phyloP scores from a whole-genome alignment of 257 asterid genomes.

The Vinca minor region DNA sequence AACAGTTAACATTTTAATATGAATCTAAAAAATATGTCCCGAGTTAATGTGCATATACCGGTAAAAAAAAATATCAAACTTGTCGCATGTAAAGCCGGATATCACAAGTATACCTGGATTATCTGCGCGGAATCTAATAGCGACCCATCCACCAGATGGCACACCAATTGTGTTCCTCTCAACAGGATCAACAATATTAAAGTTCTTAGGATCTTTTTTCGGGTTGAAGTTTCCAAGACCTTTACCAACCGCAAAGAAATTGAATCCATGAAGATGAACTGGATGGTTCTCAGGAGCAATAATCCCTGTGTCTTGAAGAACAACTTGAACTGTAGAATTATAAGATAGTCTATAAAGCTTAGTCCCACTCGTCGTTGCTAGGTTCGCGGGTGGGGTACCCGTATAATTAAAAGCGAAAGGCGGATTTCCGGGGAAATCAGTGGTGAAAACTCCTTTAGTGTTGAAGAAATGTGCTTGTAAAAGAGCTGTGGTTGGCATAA shows the following conservation, averaged over 20 bases:
- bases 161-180: slow-evolving; percentile 91
- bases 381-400: slow-evolving; percentile 37
- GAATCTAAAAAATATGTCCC: no score
- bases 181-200: slow-evolving; percentile 79
- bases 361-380: slow-evolving; percentile 54
- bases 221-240: slow-evolving; percentile 73
- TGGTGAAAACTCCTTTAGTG: slow-evolving; percentile 58
- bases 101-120: slow-evolving; percentile 59
- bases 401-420: slow-evolving; percentile 50
- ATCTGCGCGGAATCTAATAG: slow-evolving; percentile 76
- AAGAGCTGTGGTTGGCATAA: slow-evolving; percentile 70
- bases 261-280: slow-evolving; percentile 81
- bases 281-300: slow-evolving; percentile 84
- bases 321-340: slow-evolving; percentile 64
- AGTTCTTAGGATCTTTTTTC: slow-evolving; percentile 45
- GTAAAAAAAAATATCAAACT: no score
- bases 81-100: no score
- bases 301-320: slow-evolving; percentile 77
- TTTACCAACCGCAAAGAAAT: slow-evolving; percentile 66
- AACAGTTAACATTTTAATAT: no score
- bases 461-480: slow-evolving; percentile 64
- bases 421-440: slow-evolving; percentile 80
- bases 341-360: slow-evolving; percentile 50
- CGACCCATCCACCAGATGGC: slow-evolving; percentile 96
- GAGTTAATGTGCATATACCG: no score